phyloP scores from a whole-genome alignment of 768 basidiomycete species.

The Melanogaster broomeanus region DNA sequence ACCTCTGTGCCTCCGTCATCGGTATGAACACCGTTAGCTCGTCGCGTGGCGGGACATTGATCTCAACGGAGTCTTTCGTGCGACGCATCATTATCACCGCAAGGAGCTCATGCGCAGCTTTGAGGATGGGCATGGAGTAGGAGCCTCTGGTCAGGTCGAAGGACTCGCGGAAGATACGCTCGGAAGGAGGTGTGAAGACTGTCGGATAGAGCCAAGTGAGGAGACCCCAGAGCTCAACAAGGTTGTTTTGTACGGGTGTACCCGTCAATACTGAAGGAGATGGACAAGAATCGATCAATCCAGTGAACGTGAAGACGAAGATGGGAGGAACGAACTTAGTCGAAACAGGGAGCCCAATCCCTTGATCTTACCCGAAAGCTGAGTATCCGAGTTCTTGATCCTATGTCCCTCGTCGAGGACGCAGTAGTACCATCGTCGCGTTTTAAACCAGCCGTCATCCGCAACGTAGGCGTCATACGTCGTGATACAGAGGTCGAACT shows the following conservation, averaged over 20 bases:
- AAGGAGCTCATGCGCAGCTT: conserved; percentile 49
- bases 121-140: conserved; percentile 51
- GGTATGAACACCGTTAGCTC: conserved; percentile 60
- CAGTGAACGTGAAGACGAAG: background rate
- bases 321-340: conserved; percentile 40
- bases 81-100: conserved; percentile 58
- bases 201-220: conserved; percentile 57
- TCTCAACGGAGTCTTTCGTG: conserved; percentile 53
- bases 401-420: conserved; percentile 71
- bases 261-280: conserved; percentile 58
- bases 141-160: conserved; percentile 56
- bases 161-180: conserved; percentile 49
- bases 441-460: conserved; percentile 64
- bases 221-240: conserved; percentile 57
- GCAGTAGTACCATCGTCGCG: conserved; percentile 54
- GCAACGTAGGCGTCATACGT: conserved; percentile 68
- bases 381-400: conserved; percentile 69
- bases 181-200: conserved; percentile 51
- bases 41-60: conserved; percentile 55
- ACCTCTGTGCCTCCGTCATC: conserved; percentile 58
- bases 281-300: background rate
- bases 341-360: conserved; percentile 58
- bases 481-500: conserved; percentile 57
- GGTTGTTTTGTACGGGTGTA: conserved; percentile 71
- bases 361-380: conserved; percentile 52